phyloP scores from a whole-genome alignment of 495 filamentous ascomycete genomes.

The Choiromyces venosus region DNA sequence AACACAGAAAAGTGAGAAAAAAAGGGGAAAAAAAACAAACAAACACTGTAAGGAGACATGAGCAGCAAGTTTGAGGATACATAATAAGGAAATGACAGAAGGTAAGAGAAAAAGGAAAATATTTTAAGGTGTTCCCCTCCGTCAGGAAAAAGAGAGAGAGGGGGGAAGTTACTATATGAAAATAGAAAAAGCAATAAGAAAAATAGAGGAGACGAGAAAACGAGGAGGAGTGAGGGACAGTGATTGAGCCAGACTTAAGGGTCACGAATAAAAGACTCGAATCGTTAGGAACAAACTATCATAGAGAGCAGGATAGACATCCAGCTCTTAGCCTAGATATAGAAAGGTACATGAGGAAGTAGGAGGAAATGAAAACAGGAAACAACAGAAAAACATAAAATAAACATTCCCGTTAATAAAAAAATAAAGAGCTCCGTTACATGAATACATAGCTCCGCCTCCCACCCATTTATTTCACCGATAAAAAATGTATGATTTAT shows the following conservation, averaged over 20 bases:
- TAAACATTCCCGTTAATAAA: neutral
- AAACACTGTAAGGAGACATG: neutral
- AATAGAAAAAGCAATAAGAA: neutral
- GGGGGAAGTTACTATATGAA: neutral
- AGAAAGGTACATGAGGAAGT: neutral
- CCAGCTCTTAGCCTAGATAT: neutral
- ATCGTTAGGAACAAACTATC: neutral
- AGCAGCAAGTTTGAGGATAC: neutral
- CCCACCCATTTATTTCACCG: neutral
- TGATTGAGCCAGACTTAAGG: slow-evolving; percentile 3
- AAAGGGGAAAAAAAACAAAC: slow-evolving; percentile 11
- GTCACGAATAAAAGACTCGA: neutral
- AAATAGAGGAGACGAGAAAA: neutral
- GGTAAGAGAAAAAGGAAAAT: neutral
- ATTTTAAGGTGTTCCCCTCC: neutral
- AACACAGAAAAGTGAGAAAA: slow-evolving; percentile 10
- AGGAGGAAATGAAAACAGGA: neutral
- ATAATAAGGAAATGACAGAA: neutral
- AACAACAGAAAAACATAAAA: slow-evolving; percentile 4
- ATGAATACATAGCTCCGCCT: neutral
- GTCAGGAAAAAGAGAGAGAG: neutral
- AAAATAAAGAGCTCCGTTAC: neutral
- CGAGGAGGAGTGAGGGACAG: neutral
- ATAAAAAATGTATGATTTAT: slow-evolving; percentile 8
- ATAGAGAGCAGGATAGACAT: neutral